phyloP scores from a whole-genome alignment of 768 basidiomycete genomes.

The Porpolomopsis calyptriformis region DNA sequence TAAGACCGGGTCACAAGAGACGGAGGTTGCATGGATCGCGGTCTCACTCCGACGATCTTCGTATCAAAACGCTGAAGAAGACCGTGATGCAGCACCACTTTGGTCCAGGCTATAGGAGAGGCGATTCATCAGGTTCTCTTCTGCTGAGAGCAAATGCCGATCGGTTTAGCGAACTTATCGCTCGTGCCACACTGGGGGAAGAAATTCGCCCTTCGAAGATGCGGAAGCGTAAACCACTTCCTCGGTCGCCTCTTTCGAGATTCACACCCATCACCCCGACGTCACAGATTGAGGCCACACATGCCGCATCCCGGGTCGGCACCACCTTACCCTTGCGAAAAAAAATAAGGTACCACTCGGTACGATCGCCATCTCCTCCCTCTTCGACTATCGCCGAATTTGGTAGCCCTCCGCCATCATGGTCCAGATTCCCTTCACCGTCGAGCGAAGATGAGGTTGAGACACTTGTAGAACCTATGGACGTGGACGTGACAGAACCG shows the following conservation, averaged over 20 bases:
- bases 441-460: constrained; percentile 2
- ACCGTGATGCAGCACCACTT: neutral
- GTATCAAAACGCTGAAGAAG: neutral
- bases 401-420: neutral
- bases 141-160: neutral
- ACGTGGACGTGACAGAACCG: neutral
- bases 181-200: neutral
- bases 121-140: neutral
- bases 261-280: neutral
- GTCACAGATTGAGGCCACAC: neutral
- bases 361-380: neutral
- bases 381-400: neutral
- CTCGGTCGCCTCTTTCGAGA: neutral
- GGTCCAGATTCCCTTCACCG: neutral
- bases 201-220: neutral
- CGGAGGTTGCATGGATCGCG: neutral
- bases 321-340: neutral
- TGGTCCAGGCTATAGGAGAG: neutral
- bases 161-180: neutral
- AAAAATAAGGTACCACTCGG: neutral
- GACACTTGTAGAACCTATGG: neutral
- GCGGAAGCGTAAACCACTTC: neutral
- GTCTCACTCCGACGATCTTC: neutral
- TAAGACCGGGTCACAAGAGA: neutral
- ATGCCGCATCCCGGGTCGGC: too few species aligned